These are phyloP conservation scores for Tympanopsis confertula DNA, from an alignment of 2,329 filamentous ascomycete genomes.

Conservation along the genomic window DNA sequence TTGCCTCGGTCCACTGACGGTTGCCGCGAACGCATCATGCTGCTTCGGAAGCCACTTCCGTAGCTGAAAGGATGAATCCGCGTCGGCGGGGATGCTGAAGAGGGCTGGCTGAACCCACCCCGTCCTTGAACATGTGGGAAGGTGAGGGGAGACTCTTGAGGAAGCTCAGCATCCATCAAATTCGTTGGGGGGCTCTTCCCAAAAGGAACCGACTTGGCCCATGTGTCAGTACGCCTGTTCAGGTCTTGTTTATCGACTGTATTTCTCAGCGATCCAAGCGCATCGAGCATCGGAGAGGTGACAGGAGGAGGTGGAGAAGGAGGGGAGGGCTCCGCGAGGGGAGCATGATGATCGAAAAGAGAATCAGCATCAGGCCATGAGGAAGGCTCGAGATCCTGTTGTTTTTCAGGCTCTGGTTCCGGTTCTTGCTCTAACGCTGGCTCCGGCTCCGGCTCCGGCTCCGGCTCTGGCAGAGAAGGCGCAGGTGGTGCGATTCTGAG, in stretches of 20 bases:
- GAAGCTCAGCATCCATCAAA: background rate
- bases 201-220: background rate
- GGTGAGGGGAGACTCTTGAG: background rate
- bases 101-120: background rate
- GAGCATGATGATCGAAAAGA: background rate
- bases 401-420: too few relatives aligned
- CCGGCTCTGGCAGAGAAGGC: too few relatives aligned
- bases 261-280: background rate
- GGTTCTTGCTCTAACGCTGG: too few relatives aligned
- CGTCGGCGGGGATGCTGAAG: background rate
- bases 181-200: background rate
- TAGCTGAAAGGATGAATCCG: background rate
- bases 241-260: background rate
- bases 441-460: too few relatives aligned
- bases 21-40: background rate
- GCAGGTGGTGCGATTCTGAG: too few relatives aligned
- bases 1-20: background rate
- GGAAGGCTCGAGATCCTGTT: too few relatives aligned
- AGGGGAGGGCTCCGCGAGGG: too few relatives aligned
- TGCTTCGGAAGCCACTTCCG: background rate
- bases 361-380: background rate
- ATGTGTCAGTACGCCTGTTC: background rate
- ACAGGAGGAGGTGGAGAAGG: too few relatives aligned
- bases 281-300: background rate
- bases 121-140: background rate